phyloP scores from a whole-genome alignment of 1,139 yeast genomes.

The Blastobotrys aristatus region DNA sequence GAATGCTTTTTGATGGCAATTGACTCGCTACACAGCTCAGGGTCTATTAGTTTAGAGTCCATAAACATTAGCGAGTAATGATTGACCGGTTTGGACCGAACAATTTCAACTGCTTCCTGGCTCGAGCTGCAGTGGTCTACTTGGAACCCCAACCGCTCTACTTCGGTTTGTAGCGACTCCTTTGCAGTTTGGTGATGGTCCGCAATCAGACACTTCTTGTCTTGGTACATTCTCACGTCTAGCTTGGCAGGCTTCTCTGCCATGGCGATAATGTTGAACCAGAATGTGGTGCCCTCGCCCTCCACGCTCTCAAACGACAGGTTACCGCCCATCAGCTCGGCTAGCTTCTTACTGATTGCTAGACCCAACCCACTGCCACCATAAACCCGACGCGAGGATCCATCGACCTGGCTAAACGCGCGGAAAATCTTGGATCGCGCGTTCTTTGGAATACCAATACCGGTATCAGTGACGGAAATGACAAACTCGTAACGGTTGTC shows the following conservation, averaged over 20 bases:
- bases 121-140: conserved; percentile 29
- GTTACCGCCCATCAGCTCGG: conserved; percentile 55
- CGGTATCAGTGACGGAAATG: conserved; percentile 49
- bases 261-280: conserved; percentile 38
- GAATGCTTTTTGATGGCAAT: conserved; percentile 19
- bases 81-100: conserved; percentile 17
- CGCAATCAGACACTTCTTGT: conserved; percentile 36
- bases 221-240: conserved; percentile 25
- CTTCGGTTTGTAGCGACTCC: conserved; percentile 36
- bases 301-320: conserved; percentile 49
- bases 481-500: conserved; percentile 42
- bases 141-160: conserved; percentile 36
- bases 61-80: conserved; percentile 26
- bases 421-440: conserved; percentile 49
- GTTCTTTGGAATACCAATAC: conserved; percentile 55
- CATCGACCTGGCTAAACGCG: conserved; percentile 59
- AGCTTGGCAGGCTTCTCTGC: conserved; percentile 28
- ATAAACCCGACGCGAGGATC: conserved; percentile 50
- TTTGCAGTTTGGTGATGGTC: conserved; percentile 37
- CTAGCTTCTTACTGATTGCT: conserved; percentile 53
- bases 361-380: conserved; percentile 62
- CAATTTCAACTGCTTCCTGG: conserved; percentile 19
- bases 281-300: conserved; percentile 50
- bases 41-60: conserved; percentile 25
- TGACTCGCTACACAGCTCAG: conserved; percentile 21